Evolutionary conservation across 2,329 filamentous ascomycete genomes (phyloP).

Genomic region (Lasiodiplodia citricola): DNA sequence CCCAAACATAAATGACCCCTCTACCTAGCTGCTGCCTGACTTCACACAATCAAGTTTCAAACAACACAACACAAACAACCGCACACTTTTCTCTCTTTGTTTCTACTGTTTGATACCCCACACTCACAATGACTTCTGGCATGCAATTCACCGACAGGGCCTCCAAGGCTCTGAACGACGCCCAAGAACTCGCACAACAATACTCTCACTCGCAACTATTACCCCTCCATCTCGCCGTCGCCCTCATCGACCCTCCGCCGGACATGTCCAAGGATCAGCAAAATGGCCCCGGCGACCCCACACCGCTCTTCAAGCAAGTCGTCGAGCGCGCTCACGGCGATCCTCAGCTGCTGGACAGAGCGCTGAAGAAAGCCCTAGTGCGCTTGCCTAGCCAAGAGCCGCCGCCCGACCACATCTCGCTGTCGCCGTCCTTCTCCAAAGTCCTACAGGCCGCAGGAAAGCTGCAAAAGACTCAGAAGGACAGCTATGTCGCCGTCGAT

Average conservation of each 20-base stretch:
- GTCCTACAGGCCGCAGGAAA: constrained; percentile 85
- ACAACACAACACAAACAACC: neutral
- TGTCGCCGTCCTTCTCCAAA: constrained; percentile 81
- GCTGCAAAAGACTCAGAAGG: constrained; percentile 95
- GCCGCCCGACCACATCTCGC: constrained; percentile 84
- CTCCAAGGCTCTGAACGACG: constrained; percentile 86
- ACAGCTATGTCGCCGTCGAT: constrained; percentile 91
- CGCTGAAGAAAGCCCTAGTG: constrained; percentile 89
- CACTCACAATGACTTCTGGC: constrained; percentile 67
- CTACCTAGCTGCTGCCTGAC: neutral
- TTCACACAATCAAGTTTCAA: neutral
- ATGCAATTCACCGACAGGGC: constrained; percentile 95
- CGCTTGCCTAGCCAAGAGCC: constrained; percentile 93
- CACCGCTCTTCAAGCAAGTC: constrained; percentile 91
- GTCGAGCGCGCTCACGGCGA: constrained; percentile 94
- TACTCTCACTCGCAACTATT: constrained; percentile 91
- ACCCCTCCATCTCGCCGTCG: constrained; percentile 86
- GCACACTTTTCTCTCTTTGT: neutral
- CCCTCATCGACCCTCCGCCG: constrained; percentile 75
- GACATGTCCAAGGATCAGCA: constrained; percentile 82
- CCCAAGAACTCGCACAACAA: constrained; percentile 84
- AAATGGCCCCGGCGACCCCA: constrained; percentile 62
- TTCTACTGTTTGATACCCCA: constrained; percentile 16
- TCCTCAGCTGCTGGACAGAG: constrained; percentile 82
- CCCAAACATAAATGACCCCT: constrained; percentile 22